phyloP scores from a whole-genome alignment of 2,329 filamentous ascomycete genomes.

The Ceratocystis albifundus region DNA sequence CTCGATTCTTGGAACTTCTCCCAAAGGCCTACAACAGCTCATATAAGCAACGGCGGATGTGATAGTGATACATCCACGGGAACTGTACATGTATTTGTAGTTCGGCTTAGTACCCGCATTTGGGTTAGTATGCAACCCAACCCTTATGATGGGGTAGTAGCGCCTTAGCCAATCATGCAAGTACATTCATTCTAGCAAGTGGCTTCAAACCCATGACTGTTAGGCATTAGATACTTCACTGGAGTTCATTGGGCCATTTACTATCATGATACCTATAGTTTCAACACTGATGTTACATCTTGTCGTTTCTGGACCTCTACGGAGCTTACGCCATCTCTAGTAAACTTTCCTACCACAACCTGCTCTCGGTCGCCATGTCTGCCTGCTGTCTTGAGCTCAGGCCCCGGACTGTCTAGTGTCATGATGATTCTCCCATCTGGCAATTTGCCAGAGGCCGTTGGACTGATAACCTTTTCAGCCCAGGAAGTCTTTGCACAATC shows the following conservation, averaged over 20 bases:
- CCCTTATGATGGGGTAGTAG: not conserved
- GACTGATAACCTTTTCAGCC: conserved; percentile 52
- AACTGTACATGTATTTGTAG: not conserved
- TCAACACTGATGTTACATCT: not conserved
- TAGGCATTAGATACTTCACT: not conserved
- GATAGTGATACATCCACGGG: not conserved
- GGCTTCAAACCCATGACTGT: not conserved
- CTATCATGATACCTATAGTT: conserved; percentile 13
- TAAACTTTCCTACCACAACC: conserved; percentile 37
- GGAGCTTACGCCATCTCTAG: conserved; percentile 11
- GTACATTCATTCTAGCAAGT: not conserved
- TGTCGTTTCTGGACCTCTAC: conserved; percentile 10
- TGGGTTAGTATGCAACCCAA: conserved; percentile 3
- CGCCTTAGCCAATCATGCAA: not conserved
- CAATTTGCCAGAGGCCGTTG: conserved; percentile 37
- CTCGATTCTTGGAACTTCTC: not conserved
- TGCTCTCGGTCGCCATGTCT: conserved; percentile 47
- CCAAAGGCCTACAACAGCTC: not conserved
- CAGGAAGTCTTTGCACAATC: conserved; percentile 40
- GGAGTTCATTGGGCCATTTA: not conserved
- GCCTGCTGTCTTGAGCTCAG: conserved; percentile 39
- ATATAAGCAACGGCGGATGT: not conserved
- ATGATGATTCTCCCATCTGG: conserved; percentile 42
- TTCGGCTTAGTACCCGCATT: not conserved
- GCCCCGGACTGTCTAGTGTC: conserved; percentile 46